Conservation (phyloP, 2,329 filamentous ascomycete species). For the Eurotiales sp. region DNA sequence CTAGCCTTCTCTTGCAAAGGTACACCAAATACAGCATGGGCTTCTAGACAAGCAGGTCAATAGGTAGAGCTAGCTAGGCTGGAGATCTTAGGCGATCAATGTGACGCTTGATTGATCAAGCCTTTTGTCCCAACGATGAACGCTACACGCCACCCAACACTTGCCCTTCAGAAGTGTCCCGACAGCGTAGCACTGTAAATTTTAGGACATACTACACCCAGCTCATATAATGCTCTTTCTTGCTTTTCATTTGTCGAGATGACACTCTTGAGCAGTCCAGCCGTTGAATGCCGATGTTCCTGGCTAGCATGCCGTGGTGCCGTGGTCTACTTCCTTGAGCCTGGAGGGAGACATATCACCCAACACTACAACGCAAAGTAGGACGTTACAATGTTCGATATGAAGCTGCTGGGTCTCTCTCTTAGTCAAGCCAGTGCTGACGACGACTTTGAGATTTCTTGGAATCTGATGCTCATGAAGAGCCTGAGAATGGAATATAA, state of each 20-base stretch:
- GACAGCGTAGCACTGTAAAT: not conserved
- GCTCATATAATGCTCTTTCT: not conserved
- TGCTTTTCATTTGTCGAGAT: not conserved
- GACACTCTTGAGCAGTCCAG: not conserved
- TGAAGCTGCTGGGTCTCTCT: not conserved
- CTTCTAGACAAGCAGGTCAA: not conserved
- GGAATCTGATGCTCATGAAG: not conserved
- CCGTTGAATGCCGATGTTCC: not conserved
- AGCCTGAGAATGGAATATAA: not conserved
- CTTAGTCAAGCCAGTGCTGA: not conserved
- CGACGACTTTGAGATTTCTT: not conserved
- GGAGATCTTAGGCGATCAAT: not conserved
- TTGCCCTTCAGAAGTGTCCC: not conserved
- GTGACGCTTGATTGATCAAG: not conserved
- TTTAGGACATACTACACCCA: not conserved
- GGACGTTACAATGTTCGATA: not conserved
- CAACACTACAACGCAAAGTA: not conserved
- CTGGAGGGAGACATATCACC: not conserved
- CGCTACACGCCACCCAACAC: not conserved
- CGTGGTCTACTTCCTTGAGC: not conserved
- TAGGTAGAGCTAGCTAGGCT: not conserved
- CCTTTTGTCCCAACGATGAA: not conserved
- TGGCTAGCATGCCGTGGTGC: not conserved
- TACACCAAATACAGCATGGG: not conserved
- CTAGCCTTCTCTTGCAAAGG: not conserved